phyloP scores from a whole-genome alignment of 345 rosid genomes.

The Viola odorata region DNA sequence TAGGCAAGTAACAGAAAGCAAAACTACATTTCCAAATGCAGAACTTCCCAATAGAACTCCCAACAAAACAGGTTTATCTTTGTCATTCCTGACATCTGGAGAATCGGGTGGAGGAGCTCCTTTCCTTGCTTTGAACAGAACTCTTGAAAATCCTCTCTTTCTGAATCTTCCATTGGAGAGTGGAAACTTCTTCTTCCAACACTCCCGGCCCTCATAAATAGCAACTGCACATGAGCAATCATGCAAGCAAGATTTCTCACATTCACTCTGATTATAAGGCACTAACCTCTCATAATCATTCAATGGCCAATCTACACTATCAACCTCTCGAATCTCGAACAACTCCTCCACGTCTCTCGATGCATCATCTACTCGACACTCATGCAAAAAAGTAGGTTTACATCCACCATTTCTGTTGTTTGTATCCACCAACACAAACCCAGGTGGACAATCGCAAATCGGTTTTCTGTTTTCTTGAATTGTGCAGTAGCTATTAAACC shows the following conservation, averaged over 20 bases:
- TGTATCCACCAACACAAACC: slow-evolving; percentile 4
- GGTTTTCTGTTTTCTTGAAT: slow-evolving; percentile 2
- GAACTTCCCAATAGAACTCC: not conserved
- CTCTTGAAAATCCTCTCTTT: not conserved
- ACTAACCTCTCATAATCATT: slow-evolving; percentile 12
- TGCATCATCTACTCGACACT: slow-evolving; percentile 12
- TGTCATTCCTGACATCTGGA: not conserved
- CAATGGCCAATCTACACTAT: slow-evolving; percentile 1
- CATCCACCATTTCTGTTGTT: slow-evolving; percentile 6
- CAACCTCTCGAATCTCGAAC: not conserved
- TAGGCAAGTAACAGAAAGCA: slow-evolving; percentile 6
- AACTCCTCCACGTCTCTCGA: not conserved
- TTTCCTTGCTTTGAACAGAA: slow-evolving; percentile 17
- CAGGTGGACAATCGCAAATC: slow-evolving; percentile 4
- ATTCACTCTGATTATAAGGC: not conserved
- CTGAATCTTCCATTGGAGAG: slow-evolving; percentile 9
- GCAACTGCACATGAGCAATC: slow-evolving; percentile 15
- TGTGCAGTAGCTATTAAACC: slow-evolving; percentile 13
- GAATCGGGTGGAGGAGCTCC: slow-evolving; percentile 4
- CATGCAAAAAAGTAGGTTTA: slow-evolving; percentile 15
- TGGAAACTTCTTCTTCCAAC: slow-evolving; percentile 23
- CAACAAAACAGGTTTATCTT: not conserved
- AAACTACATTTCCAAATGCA: slow-evolving; percentile 2
- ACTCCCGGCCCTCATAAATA: not conserved
- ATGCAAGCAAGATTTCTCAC: slow-evolving; percentile 12